Percentiles rank a stretch among this genome's conserved stretches.
phyloP scores from a whole-genome alignment of 495 filamentous ascomycete species.

The Amphirosellinia nigrospora region DNA sequence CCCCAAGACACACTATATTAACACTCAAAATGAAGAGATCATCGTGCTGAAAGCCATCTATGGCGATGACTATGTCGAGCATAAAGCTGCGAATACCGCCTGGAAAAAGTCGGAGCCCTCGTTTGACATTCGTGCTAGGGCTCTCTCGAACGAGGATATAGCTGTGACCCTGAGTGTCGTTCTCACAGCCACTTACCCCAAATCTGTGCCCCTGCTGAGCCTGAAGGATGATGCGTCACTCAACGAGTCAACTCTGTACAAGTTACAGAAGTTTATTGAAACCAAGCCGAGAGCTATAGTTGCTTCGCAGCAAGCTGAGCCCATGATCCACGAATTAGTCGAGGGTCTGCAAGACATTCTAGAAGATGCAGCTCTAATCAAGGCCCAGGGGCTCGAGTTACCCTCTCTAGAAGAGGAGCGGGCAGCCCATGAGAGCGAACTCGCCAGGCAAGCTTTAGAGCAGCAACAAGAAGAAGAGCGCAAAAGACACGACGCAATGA shows the following conservation, averaged over 20 bases:
- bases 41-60: conserved; percentile 90
- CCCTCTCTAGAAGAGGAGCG: conserved; percentile 92
- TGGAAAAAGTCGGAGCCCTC: conserved; percentile 91
- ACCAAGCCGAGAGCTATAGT: conserved; percentile 71
- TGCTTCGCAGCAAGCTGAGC: conserved; percentile 64
- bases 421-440: conserved; percentile 64
- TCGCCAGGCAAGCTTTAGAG: conserved; percentile 55
- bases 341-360: conserved; percentile 83
- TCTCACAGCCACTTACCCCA: conserved; percentile 91
- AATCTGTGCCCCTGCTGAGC: conserved; percentile 75
- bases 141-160: conserved; percentile 71
- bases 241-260: conserved; percentile 66
- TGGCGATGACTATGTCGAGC: conserved; percentile 83
- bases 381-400: conserved; percentile 71
- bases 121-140: conserved; percentile 79
- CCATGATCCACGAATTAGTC: conserved; percentile 91
- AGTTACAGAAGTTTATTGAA: conserved; percentile 71
- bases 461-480: conserved; percentile 55
- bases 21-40: conserved; percentile 86
- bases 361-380: conserved; percentile 80
- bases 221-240: conserved; percentile 68
- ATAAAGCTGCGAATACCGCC: conserved; percentile 72
- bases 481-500: conserved; percentile 61
- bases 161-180: conserved; percentile 69
- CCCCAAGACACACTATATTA: conserved; percentile 71